Evolutionary conservation across 2,329 filamentous ascomycete species (phyloP).

Genomic region (Pseudocercospora crystallina): DNA sequence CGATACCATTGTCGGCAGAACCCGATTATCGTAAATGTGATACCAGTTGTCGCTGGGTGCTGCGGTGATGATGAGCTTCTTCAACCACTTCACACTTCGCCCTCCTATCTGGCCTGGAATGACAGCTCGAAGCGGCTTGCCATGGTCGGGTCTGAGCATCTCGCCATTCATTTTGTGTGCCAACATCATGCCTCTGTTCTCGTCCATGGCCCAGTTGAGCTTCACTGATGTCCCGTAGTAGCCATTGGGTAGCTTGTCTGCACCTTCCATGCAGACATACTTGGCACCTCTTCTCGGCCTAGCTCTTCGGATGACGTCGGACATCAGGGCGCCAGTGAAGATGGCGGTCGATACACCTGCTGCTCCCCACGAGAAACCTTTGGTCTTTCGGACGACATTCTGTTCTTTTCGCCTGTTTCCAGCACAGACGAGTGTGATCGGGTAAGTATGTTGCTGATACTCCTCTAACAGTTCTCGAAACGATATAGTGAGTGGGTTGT

Average conservation of each 20-base stretch:
- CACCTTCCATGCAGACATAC: conserved; percentile 89
- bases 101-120: conserved; percentile 92
- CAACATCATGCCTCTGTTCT: conserved; percentile 79
- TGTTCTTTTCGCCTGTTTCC: conserved; percentile 92
- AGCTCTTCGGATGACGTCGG: conserved; percentile 68
- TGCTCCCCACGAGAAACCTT: conserved; percentile 92
- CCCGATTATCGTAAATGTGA: conserved; percentile 89
- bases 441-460: conserved; percentile 80
- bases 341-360: conserved; percentile 83
- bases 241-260: conserved; percentile 81
- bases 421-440: conserved; percentile 86
- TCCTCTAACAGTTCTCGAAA: conserved; percentile 70
- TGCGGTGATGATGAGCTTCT: conserved; percentile 73
- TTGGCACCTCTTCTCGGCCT: conserved; percentile 67
- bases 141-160: conserved; percentile 76
- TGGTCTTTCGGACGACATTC: conserved; percentile 84
- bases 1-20: conserved; percentile 80
- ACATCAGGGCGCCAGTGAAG: conserved; percentile 79
- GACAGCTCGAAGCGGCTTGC: conserved; percentile 76
- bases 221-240: conserved; percentile 87
- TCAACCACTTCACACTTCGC: conserved; percentile 90
- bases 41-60: conserved; percentile 90
- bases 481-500: conserved; percentile 70
- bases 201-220: conserved; percentile 83
- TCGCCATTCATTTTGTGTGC: conserved; percentile 92